Base-by-base conservation (phyloP, 2,329 filamentous ascomycete genomes). In the Penicillium sp. region DNA sequence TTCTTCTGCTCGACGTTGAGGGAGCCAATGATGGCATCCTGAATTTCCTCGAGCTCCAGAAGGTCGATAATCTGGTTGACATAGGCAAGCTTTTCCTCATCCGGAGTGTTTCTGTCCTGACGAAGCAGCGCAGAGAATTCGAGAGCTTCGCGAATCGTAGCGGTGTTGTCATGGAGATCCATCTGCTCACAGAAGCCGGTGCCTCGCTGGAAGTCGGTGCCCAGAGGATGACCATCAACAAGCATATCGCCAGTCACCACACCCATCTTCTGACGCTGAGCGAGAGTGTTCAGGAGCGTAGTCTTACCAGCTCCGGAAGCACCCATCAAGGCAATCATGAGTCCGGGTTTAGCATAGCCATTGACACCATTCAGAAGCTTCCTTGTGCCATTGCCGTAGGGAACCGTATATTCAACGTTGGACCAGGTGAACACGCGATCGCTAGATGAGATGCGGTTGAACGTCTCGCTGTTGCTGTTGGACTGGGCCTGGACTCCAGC, bases 301-400 rank as follows among this genome's bases (percentile, higher is more conserved):
- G 87, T 90, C 70, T 94, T 94, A 12, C 88, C 88, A 7, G 88
- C 88, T 37, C 86, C 87, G 4, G 81, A 87, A 2, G 85, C 85
- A 47, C 88, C 88, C 75, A 93, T 87, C 1, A 94, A 72, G 0
- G 88, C 88, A 37, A 88, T 82, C 78, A 94, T 83, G 19, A 85
- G 70, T 17, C 88, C 87, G 1, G 88, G 88, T 61, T 88, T 89
- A 1, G 82, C 87, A 57, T 87, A 91, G 1, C 88, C 88, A 50
- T 76, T 83, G 51, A 93, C 80, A 5, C 81, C 76, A 60, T 87
- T 84, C 41, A 88, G 71, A 1, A 87, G 72, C 63, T 81, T 77
- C 32, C 79, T 76, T 45, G 80, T 71, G 48, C 76, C 75, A 39
- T 81, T 81, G 37, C 81, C 74, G 53, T 83, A 84, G 0, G 84